Conservation (phyloP, 129 eudicot genomes). For the Artemisia tridentata region DNA sequence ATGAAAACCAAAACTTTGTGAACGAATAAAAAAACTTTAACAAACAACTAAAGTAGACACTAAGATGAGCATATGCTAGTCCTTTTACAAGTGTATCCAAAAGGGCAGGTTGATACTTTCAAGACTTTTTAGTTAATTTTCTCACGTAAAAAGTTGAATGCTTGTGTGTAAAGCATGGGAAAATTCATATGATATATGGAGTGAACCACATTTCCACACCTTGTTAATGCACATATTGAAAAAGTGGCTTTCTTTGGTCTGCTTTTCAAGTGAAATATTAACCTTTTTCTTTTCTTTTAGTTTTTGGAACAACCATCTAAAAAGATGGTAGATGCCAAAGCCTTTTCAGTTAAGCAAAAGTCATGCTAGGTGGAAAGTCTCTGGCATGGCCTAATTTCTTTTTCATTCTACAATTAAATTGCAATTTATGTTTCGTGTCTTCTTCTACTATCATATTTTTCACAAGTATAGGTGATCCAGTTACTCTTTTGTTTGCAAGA, state of each 20-base stretch:
- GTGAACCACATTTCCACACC: slow-evolving; percentile 29
- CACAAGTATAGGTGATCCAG: slow-evolving; percentile 8
- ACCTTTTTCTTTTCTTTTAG: not conserved
- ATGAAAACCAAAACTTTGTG: slow-evolving; percentile 29
- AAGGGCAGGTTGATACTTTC: slow-evolving; percentile 34
- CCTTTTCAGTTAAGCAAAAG: slow-evolving; percentile 36
- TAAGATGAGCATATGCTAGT: slow-evolving; percentile 25
- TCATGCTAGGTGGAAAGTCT: slow-evolving; percentile 41
- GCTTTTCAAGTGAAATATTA: slow-evolving; percentile 35
- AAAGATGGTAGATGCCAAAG: slow-evolving; percentile 31
- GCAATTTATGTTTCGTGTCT: slow-evolving; percentile 4
- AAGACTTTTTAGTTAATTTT: slow-evolving; percentile 25
- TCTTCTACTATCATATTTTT: slow-evolving; percentile 10
- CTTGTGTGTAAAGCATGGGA: slow-evolving; percentile 56
- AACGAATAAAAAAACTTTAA: slow-evolving; percentile 35
- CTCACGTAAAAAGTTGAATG: slow-evolving; percentile 41
- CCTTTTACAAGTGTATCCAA: slow-evolving; percentile 47
- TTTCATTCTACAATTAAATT: slow-evolving; percentile 2
- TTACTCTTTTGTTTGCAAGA: not conserved
- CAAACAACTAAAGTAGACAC: slow-evolving; percentile 21
- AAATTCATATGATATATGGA: slow-evolving; percentile 22
- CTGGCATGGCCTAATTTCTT: slow-evolving; percentile 46
- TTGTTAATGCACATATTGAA: slow-evolving; percentile 36
- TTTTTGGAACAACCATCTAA: slow-evolving; percentile 15
- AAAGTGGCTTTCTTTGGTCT: slow-evolving; percentile 30